Base-by-base conservation (phyloP, 805 yeast species). In the Pichia cabralensis region DNA sequence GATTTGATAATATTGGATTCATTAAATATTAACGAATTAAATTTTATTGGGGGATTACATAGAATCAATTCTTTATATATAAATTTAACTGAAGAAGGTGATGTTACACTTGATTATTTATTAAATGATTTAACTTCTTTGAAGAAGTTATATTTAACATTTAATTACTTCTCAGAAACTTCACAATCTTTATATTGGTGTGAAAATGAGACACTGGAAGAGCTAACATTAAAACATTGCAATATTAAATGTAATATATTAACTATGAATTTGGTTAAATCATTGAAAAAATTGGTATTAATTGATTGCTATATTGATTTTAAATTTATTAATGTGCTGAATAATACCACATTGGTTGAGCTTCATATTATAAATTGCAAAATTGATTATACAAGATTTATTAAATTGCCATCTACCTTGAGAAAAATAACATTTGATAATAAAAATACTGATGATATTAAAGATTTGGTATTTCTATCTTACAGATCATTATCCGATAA, bases 331-430 rank as follows among this genome's bases (percentile, higher is more conserved):
- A 11, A n/a, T 6, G 19, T n/a, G 1, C 22, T 50, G 12, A 15
- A 24, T 7, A 17, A 20, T 10, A 13, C 23, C 6, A 15, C 26
- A 9, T 12, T 36, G 10, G 3, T 14, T 11, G 38, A 38, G 11
- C 9, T 51, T 7, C 20, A 35, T 5, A 24, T 52, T 15, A 37
- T 46, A 16, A 45, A 51, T 17, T 48, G 53, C 33, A 37, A 39
- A 5, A 28, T 52, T 8, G 22, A 20, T 0, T 52, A 48, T 52
- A 34, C 39, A 19, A n/a, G 22, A 11, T 26, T 31, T n/a, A 19
- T 49, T 19, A 38, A 40, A 28, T 22, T 51, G 13, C 49, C 57
- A 9, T 14, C 28, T 12, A 31, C 30, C 16, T 28, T 51, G 15
- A 23, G 22, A 14, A 43, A 29, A 11, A 11, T 52, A 5, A 42